Conservation (phyloP, 805 yeast genomes). For the Starmerella vaccinii region DNA sequence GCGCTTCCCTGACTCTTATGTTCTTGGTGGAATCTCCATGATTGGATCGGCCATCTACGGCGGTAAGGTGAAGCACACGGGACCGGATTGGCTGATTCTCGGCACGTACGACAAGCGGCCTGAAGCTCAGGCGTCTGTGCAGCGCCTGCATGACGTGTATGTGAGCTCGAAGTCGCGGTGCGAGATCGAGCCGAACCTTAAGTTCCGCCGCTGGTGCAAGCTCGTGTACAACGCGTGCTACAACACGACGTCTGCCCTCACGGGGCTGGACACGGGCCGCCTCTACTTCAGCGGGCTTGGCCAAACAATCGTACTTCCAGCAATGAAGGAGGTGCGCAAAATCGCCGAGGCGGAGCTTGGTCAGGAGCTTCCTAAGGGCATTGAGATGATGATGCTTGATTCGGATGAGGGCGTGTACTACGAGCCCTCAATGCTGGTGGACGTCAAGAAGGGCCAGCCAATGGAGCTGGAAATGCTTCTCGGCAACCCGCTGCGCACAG, state of each 20-base stretch:
- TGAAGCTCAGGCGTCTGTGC: constrained; percentile 31
- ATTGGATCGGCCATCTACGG: constrained; percentile 48
- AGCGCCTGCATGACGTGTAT: constrained; percentile 40
- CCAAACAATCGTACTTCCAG: constrained; percentile 40
- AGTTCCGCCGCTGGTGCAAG: constrained; percentile 52
- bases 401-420: constrained; percentile 51
- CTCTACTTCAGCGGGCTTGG: constrained; percentile 38
- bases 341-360: constrained; percentile 61
- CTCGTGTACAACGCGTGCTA: constrained; percentile 64
- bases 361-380: constrained; percentile 41
- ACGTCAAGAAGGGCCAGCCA: constrained; percentile 52
- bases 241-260: constrained; percentile 52
- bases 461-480: constrained; percentile 63
- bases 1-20: constrained; percentile 42
- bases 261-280: constrained; percentile 52
- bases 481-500: constrained; percentile 51
- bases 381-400: constrained; percentile 43
- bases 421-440: constrained; percentile 67
- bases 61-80: constrained; percentile 43
- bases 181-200: constrained; percentile 38
- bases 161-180: constrained; percentile 36
- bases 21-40: constrained; percentile 54
- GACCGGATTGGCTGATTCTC: constrained; percentile 41
- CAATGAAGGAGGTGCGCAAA: constrained; percentile 55
- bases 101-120: constrained; percentile 43